A percentile compares a stretch with the other conserved stretches of the same genome.
Conservation (phyloP, 345 rosid species). For the Eucalyptus albens region DNA sequence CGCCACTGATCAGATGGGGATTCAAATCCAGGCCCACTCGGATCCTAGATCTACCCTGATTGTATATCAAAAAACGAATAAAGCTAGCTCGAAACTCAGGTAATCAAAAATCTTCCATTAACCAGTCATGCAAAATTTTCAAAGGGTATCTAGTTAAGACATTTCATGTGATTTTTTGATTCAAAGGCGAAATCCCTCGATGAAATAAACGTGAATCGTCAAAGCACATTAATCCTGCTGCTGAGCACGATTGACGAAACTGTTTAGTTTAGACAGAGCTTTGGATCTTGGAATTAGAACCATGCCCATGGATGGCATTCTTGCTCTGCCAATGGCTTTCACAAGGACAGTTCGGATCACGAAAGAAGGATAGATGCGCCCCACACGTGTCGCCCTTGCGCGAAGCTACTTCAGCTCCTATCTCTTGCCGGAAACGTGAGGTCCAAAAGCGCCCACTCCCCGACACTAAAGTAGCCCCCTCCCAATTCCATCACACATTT, state of each 20-base stretch:
- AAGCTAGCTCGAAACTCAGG: background rate
- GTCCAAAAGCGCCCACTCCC: background rate
- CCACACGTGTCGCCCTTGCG: conserved; percentile 6
- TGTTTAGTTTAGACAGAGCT: background rate
- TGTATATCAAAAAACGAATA: background rate
- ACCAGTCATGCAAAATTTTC: fast-evolving
- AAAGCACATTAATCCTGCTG: background rate
- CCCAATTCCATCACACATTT: background rate
- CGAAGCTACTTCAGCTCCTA: conserved; percentile 10
- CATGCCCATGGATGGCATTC: background rate
- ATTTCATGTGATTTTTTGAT: background rate
- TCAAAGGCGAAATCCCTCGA: fast-evolving
- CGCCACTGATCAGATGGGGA: background rate
- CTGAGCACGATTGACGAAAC: background rate
- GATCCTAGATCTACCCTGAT: background rate
- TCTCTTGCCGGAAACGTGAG: conserved; percentile 7
- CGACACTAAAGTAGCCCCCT: background rate
- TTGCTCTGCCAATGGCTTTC: background rate
- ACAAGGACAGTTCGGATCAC: background rate
- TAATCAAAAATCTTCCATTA: fast-evolving
- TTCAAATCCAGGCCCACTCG: background rate
- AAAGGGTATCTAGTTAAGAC: fast-evolving
- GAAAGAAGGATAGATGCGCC: background rate
- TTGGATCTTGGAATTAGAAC: background rate
- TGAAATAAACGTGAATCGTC: fast-evolving